Evolutionary conservation across 768 basidiomycete species (phyloP), one percentile per base, ranked within the genome.

Genomic region (Podaxis sp.): DNA sequence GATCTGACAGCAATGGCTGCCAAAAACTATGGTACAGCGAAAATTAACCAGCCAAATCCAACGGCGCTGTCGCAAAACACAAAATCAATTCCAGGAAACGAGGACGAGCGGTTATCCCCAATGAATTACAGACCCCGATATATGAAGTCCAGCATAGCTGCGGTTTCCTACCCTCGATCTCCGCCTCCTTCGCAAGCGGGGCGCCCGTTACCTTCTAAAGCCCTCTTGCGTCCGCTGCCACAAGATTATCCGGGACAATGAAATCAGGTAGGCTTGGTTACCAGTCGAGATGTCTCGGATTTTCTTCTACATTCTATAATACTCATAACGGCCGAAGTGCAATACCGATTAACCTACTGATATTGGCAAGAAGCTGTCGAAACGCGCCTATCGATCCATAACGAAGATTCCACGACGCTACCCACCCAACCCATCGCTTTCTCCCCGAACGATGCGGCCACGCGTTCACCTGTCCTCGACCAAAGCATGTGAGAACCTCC

Each of bases 191-290:
- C 46, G 57, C 41, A 36, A 19, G 9, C 11, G 38, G 15, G 22
- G 8, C 33, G 33, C 9, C 33, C 33, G 33, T 33, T 9, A 33
- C 33, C 49, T 59, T 51, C 43, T 47, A 54, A 19, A 7, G 9
- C 53, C 59, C 54, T 52, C 24, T 15, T 47, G 25, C 25, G 5
- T 25, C 59, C 51, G 53, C 52, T 13, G 36, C 25, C 33, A 36
- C 24, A 19, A 51, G 49, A 59, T 59, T 38, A 59, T 40, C 36
- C 47, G 19, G 9, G 12, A 49, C 22, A 8, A 50, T 59, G 27
- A 59, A 37, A 47, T 36, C 51, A 33, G 25, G 51, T 46, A 53
- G 52, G 5, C 59, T n/a, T 61, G 59, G 59, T 61, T 43, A 61
- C 59, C 50, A 59, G 36, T 41, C 43, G 19, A 17, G 43, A 46